Evolutionary conservation across 805 yeast species (phyloP).

Genomic region (Candida orba): DNA sequence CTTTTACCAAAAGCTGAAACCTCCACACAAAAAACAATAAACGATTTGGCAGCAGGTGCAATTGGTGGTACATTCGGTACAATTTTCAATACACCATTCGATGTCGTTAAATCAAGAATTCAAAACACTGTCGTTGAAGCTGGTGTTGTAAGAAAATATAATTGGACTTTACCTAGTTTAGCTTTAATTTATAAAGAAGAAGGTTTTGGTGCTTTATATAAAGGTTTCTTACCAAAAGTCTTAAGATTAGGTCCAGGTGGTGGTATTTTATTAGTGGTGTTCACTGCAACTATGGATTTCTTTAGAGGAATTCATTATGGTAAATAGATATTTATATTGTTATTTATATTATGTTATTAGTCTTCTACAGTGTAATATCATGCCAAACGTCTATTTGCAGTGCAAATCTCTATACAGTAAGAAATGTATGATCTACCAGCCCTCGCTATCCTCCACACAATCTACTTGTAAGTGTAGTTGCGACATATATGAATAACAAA

Average conservation of each 20-base stretch:
- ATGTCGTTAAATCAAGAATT: slow-evolving; percentile 93
- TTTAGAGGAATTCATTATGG: slow-evolving; percentile 44
- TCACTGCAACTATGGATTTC: slow-evolving; percentile 90
- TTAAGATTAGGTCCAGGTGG: slow-evolving; percentile 99
- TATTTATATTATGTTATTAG: neutral
- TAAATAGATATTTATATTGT: slow-evolving; percentile 4
- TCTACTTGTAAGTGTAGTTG: slow-evolving; percentile 32
- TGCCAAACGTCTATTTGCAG: too few species aligned
- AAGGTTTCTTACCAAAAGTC: slow-evolving; percentile 96
- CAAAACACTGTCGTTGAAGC: slow-evolving; percentile 62
- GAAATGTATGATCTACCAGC: slow-evolving; percentile 63
- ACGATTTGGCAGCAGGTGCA: slow-evolving; percentile 87
- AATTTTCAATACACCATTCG: slow-evolving; percentile 91
- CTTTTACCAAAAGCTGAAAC: slow-evolving; percentile 72
- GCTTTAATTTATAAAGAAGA: slow-evolving; percentile 76
- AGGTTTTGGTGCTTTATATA: slow-evolving; percentile 86
- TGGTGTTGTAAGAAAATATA: slow-evolving; percentile 80
- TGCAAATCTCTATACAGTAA: neutral
- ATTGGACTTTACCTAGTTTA: slow-evolving; percentile 85
- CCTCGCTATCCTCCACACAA: slow-evolving; percentile 38
- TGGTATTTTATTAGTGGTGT: slow-evolving; percentile 95
- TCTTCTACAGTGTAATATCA: too few species aligned
- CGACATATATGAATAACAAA: slow-evolving; percentile 31
- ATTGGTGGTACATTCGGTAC: slow-evolving; percentile 98
- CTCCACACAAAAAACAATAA: slow-evolving; percentile 67